Evolutionary conservation across 139 green algal species (phyloP), one percentile per base, ranked within the genome.

Genomic region (Desmodesmus armatus): DNA sequence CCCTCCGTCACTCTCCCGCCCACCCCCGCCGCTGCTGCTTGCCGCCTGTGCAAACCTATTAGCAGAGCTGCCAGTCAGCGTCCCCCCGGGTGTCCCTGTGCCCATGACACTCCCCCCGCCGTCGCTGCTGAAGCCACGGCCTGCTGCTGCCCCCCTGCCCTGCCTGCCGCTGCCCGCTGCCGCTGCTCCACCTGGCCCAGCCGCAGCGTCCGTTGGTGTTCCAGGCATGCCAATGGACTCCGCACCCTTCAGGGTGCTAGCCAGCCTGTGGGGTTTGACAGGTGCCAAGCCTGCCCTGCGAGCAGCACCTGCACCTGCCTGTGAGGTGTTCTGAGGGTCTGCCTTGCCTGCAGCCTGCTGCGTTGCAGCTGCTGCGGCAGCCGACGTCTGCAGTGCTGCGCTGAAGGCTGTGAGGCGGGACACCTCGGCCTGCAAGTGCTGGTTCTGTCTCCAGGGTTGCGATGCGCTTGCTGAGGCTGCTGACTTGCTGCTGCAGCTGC

Each of bases 381-480:
- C 17, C 21, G 25, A 40, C 29, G 29, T 19, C 51, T 66, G 41
- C 51, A 81, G 51, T 29, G 37, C 63, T 40, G 33, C 51, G 41
- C 37, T 78, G 13, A 74, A 49, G 23, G 78, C 78, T 63, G 83
- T 47, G 70, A 40, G 70, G 63, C 43, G 39, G 0, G 63, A 15
- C 60, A 87, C 43, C 31, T 74, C 66, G 19, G 65, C 65, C 33
- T 77, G 75, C 72, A 87, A 78, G n/a, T 86, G 62, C 60, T 44
- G 67, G 23, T 70, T 21, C 37, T 86, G 49, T 5, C 41, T 85
- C 78, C 31, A 84, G 78, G 5, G 60, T 62, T 62, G 41, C 31
- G 29, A 84, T 37, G 27, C 47, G 62, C 43, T n/a, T 84, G 78
- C 78, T 84, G 60, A 40, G 76, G 43, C 62, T 84, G 37, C 40